These are phyloP conservation scores for Scolecobasidium constrictum DNA, from an alignment of 2,329 filamentous ascomycete genomes.

Conservation along the genomic window DNA sequence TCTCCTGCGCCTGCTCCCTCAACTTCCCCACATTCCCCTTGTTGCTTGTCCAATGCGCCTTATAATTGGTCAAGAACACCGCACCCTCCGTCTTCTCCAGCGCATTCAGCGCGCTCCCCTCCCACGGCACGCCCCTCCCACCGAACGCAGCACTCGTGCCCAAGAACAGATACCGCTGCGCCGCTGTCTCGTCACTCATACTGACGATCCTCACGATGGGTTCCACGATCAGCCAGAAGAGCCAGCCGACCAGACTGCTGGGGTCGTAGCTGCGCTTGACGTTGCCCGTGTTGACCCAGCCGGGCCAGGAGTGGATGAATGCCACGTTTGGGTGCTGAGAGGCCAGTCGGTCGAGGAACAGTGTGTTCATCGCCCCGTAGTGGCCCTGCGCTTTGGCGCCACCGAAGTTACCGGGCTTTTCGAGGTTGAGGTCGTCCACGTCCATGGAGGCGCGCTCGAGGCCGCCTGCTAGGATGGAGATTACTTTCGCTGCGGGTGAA, in stretches of 20 bases:
- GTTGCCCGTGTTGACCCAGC: conserved; percentile 27
- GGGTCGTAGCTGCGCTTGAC: conserved; percentile 14
- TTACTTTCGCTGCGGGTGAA: conserved; percentile 21
- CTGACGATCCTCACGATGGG: conserved; percentile 21
- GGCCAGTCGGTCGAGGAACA: conserved; percentile 23
- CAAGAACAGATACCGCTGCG: conserved; percentile 24
- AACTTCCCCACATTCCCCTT: conserved; percentile 18
- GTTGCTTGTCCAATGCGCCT: conserved; percentile 23
- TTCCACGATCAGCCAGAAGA: conserved; percentile 23
- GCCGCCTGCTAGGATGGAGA: conserved; percentile 26
- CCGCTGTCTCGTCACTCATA: conserved; percentile 22
- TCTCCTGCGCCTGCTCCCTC: conserved; percentile 19
- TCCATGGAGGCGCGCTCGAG: conserved; percentile 19
- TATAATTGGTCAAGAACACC: conserved; percentile 24
- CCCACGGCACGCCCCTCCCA: conserved; percentile 23
- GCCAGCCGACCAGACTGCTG: conserved; percentile 18
- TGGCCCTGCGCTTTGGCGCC: conserved; percentile 22
- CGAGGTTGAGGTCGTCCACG: conserved; percentile 25
- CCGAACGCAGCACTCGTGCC: conserved; percentile 27
- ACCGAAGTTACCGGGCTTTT: conserved; percentile 21
- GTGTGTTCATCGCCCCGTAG: conserved; percentile 21
- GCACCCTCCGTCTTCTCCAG: conserved; percentile 17
- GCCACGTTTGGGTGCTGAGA: conserved; percentile 20
- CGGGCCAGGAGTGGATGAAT: conserved; percentile 28
- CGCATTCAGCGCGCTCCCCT: conserved; percentile 22